These are phyloP conservation scores for Naumovozyma castellii DNA, from an alignment of 805 yeast species.

Conservation along the genomic window DNA sequence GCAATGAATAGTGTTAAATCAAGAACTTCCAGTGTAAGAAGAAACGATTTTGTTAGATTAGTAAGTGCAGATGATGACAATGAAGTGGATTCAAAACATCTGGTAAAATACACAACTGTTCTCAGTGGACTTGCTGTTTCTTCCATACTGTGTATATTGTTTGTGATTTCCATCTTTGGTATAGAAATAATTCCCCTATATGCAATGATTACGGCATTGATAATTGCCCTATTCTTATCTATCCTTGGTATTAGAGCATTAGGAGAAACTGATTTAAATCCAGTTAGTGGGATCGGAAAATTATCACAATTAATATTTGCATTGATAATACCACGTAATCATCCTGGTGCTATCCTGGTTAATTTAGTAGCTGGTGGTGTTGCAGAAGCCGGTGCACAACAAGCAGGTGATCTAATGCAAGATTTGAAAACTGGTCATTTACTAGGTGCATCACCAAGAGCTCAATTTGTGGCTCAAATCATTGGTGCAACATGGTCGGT, in stretches of 20 bases:
- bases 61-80: constrained; percentile 27
- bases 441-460: constrained; percentile 83
- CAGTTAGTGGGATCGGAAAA: constrained; percentile 94
- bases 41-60: constrained; percentile 22
- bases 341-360: constrained; percentile 73
- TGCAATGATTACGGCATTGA: constrained; percentile 56
- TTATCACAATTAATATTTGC: constrained; percentile 86
- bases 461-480: constrained; percentile 84
- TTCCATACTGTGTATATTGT: constrained; percentile 53
- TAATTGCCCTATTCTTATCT: constrained; percentile 70
- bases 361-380: constrained; percentile 93
- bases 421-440: constrained; percentile 91
- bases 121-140: constrained; percentile 55
- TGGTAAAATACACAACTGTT: constrained; percentile 44
- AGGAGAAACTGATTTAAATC: constrained; percentile 94
- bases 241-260: constrained; percentile 85
- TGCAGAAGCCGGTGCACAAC: constrained; percentile 98
- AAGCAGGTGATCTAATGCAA: constrained; percentile 97
- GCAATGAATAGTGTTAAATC: constrained; percentile 18
- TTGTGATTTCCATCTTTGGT: constrained; percentile 65
- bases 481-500: constrained; percentile 84
- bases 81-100: constrained; percentile 36
- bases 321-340: constrained; percentile 57
- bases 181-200: constrained; percentile 53
- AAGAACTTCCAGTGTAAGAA: constrained; percentile 5